Base-by-base conservation (phyloP, 108 stramenopile genomes). In the Mayamaea pseudoterrestris region DNA sequence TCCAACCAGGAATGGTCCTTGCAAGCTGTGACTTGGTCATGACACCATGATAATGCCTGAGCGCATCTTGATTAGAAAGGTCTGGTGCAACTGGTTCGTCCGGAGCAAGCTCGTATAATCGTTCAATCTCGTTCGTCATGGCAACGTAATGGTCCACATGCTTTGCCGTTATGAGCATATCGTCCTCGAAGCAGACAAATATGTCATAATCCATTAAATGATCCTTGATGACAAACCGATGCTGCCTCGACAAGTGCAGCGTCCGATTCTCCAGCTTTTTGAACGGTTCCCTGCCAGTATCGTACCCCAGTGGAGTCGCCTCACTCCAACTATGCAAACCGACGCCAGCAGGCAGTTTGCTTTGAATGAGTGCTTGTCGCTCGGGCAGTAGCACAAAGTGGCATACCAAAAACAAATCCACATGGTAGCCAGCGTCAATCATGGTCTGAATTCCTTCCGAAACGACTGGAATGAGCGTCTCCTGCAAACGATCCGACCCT, bases 101-200 rank as follows among this genome's bases (percentile, higher is more conserved):
- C 7, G 81, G 78, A n/a, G 87, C 82, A 16, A 32, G 24, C 46
- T 65, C 61, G 17, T 70, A 58, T 23, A 84, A 41, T 27, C 57
- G 49, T 44, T 64, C 64, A 28, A 90, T 54, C 24, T 62, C 61
- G 20, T 62, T 41, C 14, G 75, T 71, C 53, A 84, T 62, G 13
- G 73, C 54, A 11, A 83, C 31, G 52, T 74, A 76, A 54, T 90
- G 65, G 2, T 71, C 41, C 0, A 90, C 71, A 20, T 76, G 75
- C 52, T 67, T 67, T 1, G 68, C 80, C 41, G 61, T 77, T 35
- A 90, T 58, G 9, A 83, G 51, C 77, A 90, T 90, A 46, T 90
- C 87, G 57, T 90, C 87, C 50, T 90, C 87, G 62, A 89, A 89
- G 23, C 55, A 63, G 17, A 59, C 35, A 53, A 89, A 89, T 21